phyloP scores from a whole-genome alignment of 148 eudicot genomes.

The Vaccinium corymbosum region DNA sequence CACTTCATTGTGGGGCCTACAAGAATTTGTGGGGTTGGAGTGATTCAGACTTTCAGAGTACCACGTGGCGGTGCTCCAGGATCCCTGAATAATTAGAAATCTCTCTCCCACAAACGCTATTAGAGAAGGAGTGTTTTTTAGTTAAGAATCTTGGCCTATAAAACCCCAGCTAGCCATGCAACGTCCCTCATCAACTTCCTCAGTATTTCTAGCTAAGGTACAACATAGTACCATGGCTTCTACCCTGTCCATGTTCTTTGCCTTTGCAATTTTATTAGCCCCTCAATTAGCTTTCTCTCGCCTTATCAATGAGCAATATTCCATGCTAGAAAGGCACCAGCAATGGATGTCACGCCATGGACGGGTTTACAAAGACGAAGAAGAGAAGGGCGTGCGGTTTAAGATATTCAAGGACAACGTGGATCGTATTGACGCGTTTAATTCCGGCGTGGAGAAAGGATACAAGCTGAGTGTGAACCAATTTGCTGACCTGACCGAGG shows the following conservation, averaged over 20 bases:
- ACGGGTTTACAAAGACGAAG: conserved; percentile 38
- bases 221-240: conserved; percentile 21
- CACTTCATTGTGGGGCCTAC: too few species aligned
- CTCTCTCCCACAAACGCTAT: too few species aligned
- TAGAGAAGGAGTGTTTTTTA: neutral
- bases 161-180: conserved; percentile 5
- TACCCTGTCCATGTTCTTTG: conserved; percentile 15
- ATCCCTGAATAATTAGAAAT: too few species aligned
- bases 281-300: conserved; percentile 26
- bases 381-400: conserved; percentile 44
- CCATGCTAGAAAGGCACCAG: conserved; percentile 45
- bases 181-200: neutral
- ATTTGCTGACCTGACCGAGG: conserved; percentile 60
- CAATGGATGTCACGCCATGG: conserved; percentile 58
- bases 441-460: conserved; percentile 17
- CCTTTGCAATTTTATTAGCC: conserved; percentile 16
- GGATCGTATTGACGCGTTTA: conserved; percentile 40
- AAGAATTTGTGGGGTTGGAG: too few species aligned
- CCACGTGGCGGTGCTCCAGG: too few species aligned
- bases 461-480: conserved; percentile 44
- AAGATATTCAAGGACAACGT: conserved; percentile 49
- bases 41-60: too few species aligned
- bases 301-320: conserved; percentile 21
- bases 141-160: neutral
- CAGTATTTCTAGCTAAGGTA: neutral